Base-by-base conservation (phyloP, 148 eudicot genomes). In the Simmondsia chinensis region DNA sequence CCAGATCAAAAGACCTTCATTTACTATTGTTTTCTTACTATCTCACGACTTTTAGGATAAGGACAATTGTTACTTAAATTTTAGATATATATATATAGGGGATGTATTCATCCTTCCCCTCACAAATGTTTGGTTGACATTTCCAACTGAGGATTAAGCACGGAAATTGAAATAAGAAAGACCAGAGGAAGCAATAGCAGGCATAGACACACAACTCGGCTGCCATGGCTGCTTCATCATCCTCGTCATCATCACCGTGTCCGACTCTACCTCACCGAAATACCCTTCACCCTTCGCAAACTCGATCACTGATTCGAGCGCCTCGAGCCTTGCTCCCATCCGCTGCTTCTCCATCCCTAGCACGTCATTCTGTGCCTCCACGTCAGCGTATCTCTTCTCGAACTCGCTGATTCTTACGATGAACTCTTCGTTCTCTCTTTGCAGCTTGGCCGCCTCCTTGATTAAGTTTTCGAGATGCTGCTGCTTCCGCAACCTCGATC, bases 401-500 rank as follows among this genome's bases (percentile, higher is more conserved):
- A 68, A 6, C 1, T 67, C 53, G 1, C 12, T 45, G 10, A 68
- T 55, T 20, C 57, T 75, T 22, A 30, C 38, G n/a, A 7, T 31
- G 0, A 69, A 55, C 20, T 65, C 76, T 0, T 33, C 66, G 34
- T 57, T 80, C 15, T 48, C 63, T 5, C 31, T 53, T 43, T 7
- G 44, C 31, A 74, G 48, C 4, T 27, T 25, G 0, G 70, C 35
- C 5, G 60, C 34, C 14, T 85, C 52, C 17, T 45, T 55, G 7
- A 72, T 54, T 43, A 85, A 49, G 11, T 71, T 72, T 30, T 85
- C 76, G 9, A 77, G 44, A 54, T 75, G 86, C 4, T 73, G 54
- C 54, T 81, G 83, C 59, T 66, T 77, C 53, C 64, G 72, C 54
- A 64, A 60, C 71, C 95, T 68, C 15, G 95, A 85, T 4, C 91